Evolutionary conservation across 2,329 filamentous ascomycete species (phyloP).

Genomic region (Leptoxyphium fumago): DNA sequence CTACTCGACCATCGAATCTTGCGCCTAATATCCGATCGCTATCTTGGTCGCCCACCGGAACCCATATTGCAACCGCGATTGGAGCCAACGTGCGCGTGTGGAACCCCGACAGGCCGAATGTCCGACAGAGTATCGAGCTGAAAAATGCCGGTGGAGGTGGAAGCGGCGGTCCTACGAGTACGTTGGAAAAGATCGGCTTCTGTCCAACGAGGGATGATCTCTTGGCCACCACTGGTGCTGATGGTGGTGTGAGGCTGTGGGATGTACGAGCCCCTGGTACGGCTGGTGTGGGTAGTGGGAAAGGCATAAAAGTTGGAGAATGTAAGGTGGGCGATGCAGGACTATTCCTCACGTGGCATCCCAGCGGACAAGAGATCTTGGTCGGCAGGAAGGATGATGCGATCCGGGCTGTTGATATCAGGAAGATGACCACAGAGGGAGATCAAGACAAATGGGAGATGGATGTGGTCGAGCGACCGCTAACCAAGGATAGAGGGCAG

Average conservation of each 20-base stretch:
- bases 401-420: conserved; percentile 18
- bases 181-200: conserved; percentile 63
- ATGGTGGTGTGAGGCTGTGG: conserved; percentile 67
- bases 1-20: conserved; percentile 7
- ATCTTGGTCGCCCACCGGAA: conserved; percentile 78
- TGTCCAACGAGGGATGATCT: conserved; percentile 65
- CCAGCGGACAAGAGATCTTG: conserved; percentile 53
- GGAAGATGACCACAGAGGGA: conserved; percentile 4
- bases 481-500: conserved; percentile 24
- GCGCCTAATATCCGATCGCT: conserved; percentile 28
- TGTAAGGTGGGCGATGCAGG: conserved; percentile 43
- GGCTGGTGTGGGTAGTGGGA: conserved; percentile 13
- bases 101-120: conserved; percentile 63
- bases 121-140: conserved; percentile 62
- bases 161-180: conserved; percentile 39
- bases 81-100: conserved; percentile 59
- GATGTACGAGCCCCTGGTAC: conserved; percentile 50
- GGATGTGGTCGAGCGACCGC: conserved; percentile 10
- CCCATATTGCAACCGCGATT: conserved; percentile 68
- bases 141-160: conserved; percentile 26
- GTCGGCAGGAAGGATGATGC: conserved; percentile 55
- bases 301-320: conserved; percentile 25
- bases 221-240: conserved; percentile 57
- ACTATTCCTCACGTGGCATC: conserved; percentile 50
- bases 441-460: conserved; percentile 2